phyloP scores from a whole-genome alignment of 139 green algal species.

The Cymbomonas tetramitiformis region DNA sequence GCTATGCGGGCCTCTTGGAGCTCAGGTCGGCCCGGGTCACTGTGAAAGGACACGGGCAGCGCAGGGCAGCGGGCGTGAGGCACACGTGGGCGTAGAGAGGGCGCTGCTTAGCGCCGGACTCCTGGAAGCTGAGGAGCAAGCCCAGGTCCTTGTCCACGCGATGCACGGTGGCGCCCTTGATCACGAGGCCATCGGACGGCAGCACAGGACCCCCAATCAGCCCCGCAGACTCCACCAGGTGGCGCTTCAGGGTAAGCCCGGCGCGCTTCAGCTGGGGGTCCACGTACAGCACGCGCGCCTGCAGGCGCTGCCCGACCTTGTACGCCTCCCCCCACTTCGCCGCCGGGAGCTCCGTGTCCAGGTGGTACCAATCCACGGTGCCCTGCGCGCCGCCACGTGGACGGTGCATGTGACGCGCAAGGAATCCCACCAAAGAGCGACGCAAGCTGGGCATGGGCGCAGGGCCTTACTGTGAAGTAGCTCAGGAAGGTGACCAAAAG shows the following conservation, averaged over 20 bases:
- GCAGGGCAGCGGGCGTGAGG: no score
- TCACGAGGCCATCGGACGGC: slow-evolving; percentile 19
- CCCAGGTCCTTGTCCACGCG: slow-evolving; percentile 52
- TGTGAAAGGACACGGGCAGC: no score
- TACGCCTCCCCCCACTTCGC: background rate
- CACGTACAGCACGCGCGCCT: slow-evolving; percentile 66
- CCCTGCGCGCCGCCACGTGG: no score
- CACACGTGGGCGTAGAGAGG: background rate
- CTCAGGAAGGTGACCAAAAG: slow-evolving; percentile 68
- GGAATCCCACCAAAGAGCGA: no score
- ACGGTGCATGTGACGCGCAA: no score
- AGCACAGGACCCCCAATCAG: slow-evolving; percentile 3
- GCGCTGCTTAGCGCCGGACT: background rate
- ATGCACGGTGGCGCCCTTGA: slow-evolving; percentile 40
- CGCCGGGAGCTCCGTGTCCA: slow-evolving; percentile 27
- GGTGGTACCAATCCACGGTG: slow-evolving; percentile 71
- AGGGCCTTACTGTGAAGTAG: slow-evolving; percentile 79
- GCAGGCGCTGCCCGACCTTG: slow-evolving; percentile 35
- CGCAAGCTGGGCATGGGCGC: no score
- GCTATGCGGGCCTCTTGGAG: no score
- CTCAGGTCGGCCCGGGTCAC: no score
- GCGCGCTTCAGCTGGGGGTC: slow-evolving; percentile 52
- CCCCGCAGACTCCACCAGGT: slow-evolving; percentile 39
- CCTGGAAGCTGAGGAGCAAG: slow-evolving; percentile 50
- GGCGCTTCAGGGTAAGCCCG: slow-evolving; percentile 55